Evolutionary conservation across 2,329 filamentous ascomycete species (phyloP).

Genomic region (Cordyceps cicadae): DNA sequence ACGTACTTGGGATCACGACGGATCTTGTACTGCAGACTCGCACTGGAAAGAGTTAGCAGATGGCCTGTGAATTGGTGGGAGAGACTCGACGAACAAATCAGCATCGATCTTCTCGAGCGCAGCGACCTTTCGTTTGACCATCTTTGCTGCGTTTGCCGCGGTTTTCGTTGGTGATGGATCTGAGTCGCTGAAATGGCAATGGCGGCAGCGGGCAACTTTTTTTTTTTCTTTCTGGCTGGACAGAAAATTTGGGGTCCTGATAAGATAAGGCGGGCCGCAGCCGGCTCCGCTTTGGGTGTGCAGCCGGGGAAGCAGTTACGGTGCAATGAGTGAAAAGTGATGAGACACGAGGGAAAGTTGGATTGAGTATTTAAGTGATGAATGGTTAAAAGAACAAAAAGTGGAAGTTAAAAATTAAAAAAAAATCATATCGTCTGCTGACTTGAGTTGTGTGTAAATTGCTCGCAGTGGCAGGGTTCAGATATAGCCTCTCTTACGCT

Average conservation of each 20-base stretch:
- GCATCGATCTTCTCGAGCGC: conserved; percentile 94
- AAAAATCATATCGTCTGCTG: too few relatives aligned
- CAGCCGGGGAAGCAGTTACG: too few relatives aligned
- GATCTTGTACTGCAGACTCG: conserved; percentile 87
- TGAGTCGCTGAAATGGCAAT: background rate
- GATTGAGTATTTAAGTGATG: too few relatives aligned
- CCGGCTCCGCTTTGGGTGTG: background rate
- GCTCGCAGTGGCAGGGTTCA: too few relatives aligned
- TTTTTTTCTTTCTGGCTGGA: conserved; percentile 4
- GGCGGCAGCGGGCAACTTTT: conserved; percentile 7
- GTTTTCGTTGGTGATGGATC: background rate
- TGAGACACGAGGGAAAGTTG: too few relatives aligned
- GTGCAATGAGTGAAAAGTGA: too few relatives aligned
- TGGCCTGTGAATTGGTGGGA: background rate
- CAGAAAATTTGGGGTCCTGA: conserved; percentile 11
- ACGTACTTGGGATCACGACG: conserved; percentile 70
- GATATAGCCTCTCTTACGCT: too few relatives aligned
- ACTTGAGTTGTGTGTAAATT: too few relatives aligned
- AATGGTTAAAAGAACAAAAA: too few relatives aligned
- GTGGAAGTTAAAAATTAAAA: too few relatives aligned
- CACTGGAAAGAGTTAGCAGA: conserved; percentile 40
- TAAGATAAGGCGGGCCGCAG: conserved; percentile 3
- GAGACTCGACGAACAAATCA: conserved; percentile 53
- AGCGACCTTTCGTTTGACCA: conserved; percentile 83
- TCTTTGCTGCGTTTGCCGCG: conserved; percentile 27